Conservation (phyloP, 2,329 filamentous ascomycete genomes). For the Balansia obtecta region DNA sequence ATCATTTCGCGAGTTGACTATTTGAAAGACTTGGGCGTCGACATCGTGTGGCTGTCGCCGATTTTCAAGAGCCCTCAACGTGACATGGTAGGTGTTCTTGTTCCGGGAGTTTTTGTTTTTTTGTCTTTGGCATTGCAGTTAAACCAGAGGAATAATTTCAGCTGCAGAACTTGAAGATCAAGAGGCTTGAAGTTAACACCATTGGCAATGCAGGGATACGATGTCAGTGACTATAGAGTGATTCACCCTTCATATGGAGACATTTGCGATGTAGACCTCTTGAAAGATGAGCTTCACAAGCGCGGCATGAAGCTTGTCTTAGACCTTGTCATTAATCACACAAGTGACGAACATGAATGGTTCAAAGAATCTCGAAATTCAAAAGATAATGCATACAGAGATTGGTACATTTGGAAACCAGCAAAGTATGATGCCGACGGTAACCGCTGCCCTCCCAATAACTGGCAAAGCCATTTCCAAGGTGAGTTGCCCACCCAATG, state of each 20-base stretch:
- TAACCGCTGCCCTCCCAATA: constrained; percentile 48
- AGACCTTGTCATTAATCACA: constrained; percentile 66
- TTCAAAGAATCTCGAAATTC: constrained; percentile 42
- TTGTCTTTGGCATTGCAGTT: too few relatives aligned
- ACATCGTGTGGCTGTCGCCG: constrained; percentile 43
- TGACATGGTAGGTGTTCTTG: constrained; percentile 39
- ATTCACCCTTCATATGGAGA: constrained; percentile 57
- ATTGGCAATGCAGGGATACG: constrained; percentile 40
- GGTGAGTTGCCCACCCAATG: constrained; percentile 10
- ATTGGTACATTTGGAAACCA: constrained; percentile 57
- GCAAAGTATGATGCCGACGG: constrained; percentile 43
- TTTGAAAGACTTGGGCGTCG: constrained; percentile 40
- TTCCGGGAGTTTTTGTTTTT: not conserved
- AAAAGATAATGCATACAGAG: constrained; percentile 39
- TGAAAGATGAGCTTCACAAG: constrained; percentile 48
- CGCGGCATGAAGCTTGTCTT: constrained; percentile 58
- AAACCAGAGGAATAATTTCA: too few relatives aligned
- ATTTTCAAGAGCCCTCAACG: constrained; percentile 42
- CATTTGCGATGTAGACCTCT: constrained; percentile 50
- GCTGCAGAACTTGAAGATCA: not conserved
- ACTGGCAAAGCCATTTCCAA: constrained; percentile 33
- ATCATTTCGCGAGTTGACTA: constrained; percentile 46
- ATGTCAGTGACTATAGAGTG: constrained; percentile 54
- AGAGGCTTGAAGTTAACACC: not conserved
- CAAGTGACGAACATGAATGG: constrained; percentile 43